A percentile compares a stretch with the other conserved stretches of the same genome.
These are phyloP conservation scores for Myxozyma sirexii DNA, from an alignment of 805 yeast species.

Conservation along the genomic window DNA sequence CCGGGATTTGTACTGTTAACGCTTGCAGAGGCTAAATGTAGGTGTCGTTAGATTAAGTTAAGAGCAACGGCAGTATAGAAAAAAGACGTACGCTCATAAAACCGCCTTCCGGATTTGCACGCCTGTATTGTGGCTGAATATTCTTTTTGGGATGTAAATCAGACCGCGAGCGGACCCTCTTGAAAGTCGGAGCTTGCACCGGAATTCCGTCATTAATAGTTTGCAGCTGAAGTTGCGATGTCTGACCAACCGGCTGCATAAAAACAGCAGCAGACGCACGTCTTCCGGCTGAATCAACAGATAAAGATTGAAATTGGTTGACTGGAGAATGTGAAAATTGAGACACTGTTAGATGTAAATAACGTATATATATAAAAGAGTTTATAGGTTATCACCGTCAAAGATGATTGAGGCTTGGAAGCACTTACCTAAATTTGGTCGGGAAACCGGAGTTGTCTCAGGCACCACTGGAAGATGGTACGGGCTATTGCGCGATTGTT, in stretches of 20 bases:
- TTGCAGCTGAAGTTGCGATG: constrained; percentile 2
- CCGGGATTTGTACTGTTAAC: constrained; percentile 71
- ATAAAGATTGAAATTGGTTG: constrained; percentile 27
- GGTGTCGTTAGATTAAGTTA: not conserved
- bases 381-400: not conserved
- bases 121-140: constrained; percentile 32
- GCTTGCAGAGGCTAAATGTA: constrained; percentile 73
- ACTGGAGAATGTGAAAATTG: constrained; percentile 14
- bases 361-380: not conserved
- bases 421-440: constrained; percentile 19
- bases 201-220: not conserved
- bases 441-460: constrained; percentile 5
- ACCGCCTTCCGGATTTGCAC: constrained; percentile 38
- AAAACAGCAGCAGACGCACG: constrained; percentile 26
- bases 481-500: constrained; percentile 2
- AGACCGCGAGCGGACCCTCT: constrained; percentile 20
- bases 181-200: constrained; percentile 23
- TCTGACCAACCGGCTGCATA: constrained; percentile 14
- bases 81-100: constrained; percentile 32
- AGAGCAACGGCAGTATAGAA: not conserved
- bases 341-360: constrained; percentile 14
- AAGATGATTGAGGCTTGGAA: not conserved
- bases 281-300: constrained; percentile 23
- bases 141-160: constrained; percentile 33
- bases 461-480: constrained; percentile 4